Base-by-base conservation (phyloP, 768 basidiomycete species). In the Leccinum truebloodii region DNA sequence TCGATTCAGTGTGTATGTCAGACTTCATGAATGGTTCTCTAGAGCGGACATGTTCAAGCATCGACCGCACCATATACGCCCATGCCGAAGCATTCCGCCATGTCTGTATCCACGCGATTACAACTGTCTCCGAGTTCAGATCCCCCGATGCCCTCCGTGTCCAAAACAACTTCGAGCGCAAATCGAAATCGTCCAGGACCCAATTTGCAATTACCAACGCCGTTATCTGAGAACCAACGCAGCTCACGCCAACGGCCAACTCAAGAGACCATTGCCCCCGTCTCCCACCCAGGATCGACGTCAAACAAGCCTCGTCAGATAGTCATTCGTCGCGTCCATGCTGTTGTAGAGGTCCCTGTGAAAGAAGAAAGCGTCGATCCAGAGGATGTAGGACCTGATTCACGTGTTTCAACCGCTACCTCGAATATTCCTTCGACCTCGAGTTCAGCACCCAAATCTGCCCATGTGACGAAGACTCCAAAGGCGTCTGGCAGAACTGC, bases 321-420 rank as follows among this genome's bases (percentile, higher is more conserved):
- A 20, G 39, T 90, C 16, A 78, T 90, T 46, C 83, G 89, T 22
- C 84, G 86, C 35, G 89, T 90, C 8, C 82, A 84, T 22, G 86
- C 89, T 28, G 69, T 79, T 3, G 69, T 83, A 6, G 78, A 89
- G 20, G 75, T 89, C 1, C 77, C 81, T 35, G 83, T 90, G 39
- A 90, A 90, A 66, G 80, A 80, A 58, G 88, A 90, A 70, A 85
- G 83, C 3, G 76, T 75, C 2, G 77, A 79, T 4, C 75, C 75
- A n/a, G 79, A 79, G 6, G 74, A 32, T n/a, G 12, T 61, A 9
- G 59, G 55, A 26, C 8, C 8, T 18, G 56, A 28, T 9, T 30
- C 56, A 30, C 30, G 32, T 14, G 20, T 55, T 22, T 61, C 73
- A 14, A 26, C 55, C n/a, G 61, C 64, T 35, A n/a, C 57, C 13